Evolutionary conservation across 495 filamentous ascomycete species (phyloP).

Genomic region (Penicillium tannophilum): DNA sequence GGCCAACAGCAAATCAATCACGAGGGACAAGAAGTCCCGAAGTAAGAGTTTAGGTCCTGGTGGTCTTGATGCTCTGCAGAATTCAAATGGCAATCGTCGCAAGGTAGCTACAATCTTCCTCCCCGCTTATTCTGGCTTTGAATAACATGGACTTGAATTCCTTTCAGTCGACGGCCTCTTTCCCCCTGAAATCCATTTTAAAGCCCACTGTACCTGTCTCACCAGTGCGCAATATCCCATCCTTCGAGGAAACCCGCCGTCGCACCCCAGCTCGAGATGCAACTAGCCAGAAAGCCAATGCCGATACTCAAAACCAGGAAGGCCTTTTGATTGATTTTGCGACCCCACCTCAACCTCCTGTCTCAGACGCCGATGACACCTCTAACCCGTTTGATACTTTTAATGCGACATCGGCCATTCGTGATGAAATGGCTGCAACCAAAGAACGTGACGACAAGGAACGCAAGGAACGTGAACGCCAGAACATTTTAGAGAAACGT

Average conservation of each 20-base stretch:
- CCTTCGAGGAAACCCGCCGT: constrained; percentile 49
- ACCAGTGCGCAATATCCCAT: constrained; percentile 60
- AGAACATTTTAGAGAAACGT: constrained; percentile 68
- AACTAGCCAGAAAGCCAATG: constrained; percentile 24
- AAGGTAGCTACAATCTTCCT: constrained; percentile 56
- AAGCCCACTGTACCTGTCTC: constrained; percentile 76
- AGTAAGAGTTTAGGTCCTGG: constrained; percentile 96
- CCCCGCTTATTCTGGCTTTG: constrained; percentile 8
- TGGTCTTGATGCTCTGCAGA: constrained; percentile 78
- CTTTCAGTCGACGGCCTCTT: constrained; percentile 54
- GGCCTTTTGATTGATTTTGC: constrained; percentile 52
- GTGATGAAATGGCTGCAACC: constrained; percentile 74
- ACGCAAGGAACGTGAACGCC: constrained; percentile 62
- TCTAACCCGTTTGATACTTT: constrained; percentile 62
- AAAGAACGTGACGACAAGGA: constrained; percentile 75
- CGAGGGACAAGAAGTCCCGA: constrained; percentile 71
- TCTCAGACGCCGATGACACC: constrained; percentile 39
- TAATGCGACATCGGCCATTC: constrained; percentile 46
- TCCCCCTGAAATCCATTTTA: constrained; percentile 76
- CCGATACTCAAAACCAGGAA: constrained; percentile 31
- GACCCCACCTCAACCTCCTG: constrained; percentile 36
- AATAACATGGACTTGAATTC: constrained; percentile 8
- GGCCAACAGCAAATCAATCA: constrained; percentile 35
- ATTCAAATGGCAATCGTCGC: constrained; percentile 76
- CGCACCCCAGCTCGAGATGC: constrained; percentile 39